Evolutionary conservation across 257 asterid genomes (phyloP).

Genomic region (Verbascum thapsus): DNA sequence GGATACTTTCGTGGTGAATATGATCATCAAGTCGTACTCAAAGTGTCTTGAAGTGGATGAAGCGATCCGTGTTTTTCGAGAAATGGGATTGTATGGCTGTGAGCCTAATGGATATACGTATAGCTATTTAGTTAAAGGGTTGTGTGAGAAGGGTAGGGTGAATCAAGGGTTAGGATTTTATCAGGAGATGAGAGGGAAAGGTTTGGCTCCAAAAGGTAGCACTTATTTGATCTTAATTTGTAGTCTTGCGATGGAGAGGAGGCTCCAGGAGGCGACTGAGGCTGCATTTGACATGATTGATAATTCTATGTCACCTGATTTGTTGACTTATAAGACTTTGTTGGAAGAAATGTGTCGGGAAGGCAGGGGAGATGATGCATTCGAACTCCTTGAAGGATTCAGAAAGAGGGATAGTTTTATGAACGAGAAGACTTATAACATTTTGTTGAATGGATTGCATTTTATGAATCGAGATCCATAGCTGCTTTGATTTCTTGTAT

Average conservation of each 20-base stretch:
- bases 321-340: constrained; percentile 73
- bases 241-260: constrained; percentile 76
- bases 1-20: constrained; percentile 70
- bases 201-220: constrained; percentile 57
- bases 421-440: constrained; percentile 73
- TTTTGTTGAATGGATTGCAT: constrained; percentile 68
- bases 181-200: constrained; percentile 70
- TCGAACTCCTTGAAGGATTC: constrained; percentile 67
- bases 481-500: constrained; percentile 11
- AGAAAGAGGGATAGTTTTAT: constrained; percentile 70
- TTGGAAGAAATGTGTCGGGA: constrained; percentile 87
- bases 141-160: constrained; percentile 85
- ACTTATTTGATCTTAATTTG: constrained; percentile 66
- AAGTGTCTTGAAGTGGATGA: constrained; percentile 79
- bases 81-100: constrained; percentile 91
- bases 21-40: constrained; percentile 85
- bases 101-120: constrained; percentile 77
- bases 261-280: constrained; percentile 65
- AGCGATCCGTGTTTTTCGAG: constrained; percentile 74
- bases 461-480: constrained; percentile 47
- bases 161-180: constrained; percentile 60
- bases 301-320: constrained; percentile 70
- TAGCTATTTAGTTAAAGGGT: constrained; percentile 66
- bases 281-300: constrained; percentile 63
- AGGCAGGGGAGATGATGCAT: constrained; percentile 74